Evolutionary conservation across 441 rosid genomes (phyloP).

Genomic region (Euphorbia schlechtendalii): DNA sequence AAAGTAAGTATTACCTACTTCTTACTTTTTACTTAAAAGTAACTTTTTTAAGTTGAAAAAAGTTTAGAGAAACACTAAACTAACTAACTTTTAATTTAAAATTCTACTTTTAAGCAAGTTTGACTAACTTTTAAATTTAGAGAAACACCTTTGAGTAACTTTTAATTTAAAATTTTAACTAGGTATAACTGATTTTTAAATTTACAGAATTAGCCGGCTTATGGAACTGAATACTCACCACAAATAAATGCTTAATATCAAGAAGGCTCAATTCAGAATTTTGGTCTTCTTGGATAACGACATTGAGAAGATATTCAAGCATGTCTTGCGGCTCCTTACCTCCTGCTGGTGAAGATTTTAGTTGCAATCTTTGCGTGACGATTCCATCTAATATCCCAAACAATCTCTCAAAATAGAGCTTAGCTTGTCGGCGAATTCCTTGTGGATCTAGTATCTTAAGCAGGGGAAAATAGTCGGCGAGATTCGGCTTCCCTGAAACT

Average conservation of each 20-base stretch:
- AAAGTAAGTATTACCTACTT: too few species aligned
- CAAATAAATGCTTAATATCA: not conserved
- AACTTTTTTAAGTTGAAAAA: too few species aligned
- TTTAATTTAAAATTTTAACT: too few species aligned
- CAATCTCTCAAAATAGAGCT: not conserved
- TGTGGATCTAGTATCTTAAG: slow-evolving; percentile 4
- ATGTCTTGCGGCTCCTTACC: not conserved
- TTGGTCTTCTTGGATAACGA: not conserved
- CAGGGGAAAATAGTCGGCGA: slow-evolving; percentile 6
- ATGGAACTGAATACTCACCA: slow-evolving; percentile 1
- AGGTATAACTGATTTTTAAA: too few species aligned
- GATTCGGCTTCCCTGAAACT: not conserved
- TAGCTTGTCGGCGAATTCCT: not conserved
- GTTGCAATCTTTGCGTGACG: not conserved
- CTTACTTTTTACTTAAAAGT: too few species aligned
- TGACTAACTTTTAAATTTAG: too few species aligned
- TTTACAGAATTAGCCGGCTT: too few species aligned
- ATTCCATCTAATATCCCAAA: not conserved
- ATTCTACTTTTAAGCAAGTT: too few species aligned
- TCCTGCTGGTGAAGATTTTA: not conserved
- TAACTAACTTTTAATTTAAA: too few species aligned
- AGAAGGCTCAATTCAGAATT: not conserved
- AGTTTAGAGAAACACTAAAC: too few species aligned
- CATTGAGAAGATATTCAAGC: not conserved
- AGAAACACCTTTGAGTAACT: too few species aligned